Evolutionary conservation across 106 monocot genomes (phyloP).

Genomic region (Amphibolis antarctica): DNA sequence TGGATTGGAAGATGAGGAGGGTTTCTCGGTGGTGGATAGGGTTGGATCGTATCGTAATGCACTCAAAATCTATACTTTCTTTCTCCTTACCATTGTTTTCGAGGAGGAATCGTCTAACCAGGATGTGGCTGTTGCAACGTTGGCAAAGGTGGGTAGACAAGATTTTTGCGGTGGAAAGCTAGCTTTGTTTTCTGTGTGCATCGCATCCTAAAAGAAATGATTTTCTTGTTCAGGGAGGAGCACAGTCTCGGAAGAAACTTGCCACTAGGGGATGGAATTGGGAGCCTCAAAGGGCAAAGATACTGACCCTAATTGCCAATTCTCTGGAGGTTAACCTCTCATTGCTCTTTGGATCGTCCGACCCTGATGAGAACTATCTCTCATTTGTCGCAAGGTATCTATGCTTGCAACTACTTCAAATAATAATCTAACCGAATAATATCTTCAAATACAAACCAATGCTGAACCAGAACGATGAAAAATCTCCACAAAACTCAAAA

Average conservation of each 20-base stretch:
- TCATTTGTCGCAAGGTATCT: slow-evolving; percentile 78
- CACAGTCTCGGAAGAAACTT: slow-evolving; percentile 31
- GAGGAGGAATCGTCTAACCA: slow-evolving; percentile 30
- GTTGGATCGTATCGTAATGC: slow-evolving; percentile 67
- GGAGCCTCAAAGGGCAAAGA: slow-evolving; percentile 52
- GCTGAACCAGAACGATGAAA: too few species aligned
- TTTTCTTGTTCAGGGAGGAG: slow-evolving; percentile 22
- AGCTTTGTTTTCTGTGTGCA: neutral
- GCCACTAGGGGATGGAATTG: slow-evolving; percentile 53
- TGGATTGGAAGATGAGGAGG: neutral
- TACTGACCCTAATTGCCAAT: slow-evolving; percentile 64
- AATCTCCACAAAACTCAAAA: too few species aligned
- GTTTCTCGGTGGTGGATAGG: slow-evolving; percentile 13
- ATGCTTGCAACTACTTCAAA: too few species aligned
- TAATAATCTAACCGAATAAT: too few species aligned
- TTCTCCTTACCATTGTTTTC: slow-evolving; percentile 53
- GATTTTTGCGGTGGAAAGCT: neutral
- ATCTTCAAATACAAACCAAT: too few species aligned
- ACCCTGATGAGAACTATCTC: slow-evolving; percentile 56
- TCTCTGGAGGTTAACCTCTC: slow-evolving; percentile 74
- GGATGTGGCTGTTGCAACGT: slow-evolving; percentile 12
- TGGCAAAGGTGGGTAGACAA: slow-evolving; percentile 12
- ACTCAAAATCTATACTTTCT: slow-evolving; percentile 89
- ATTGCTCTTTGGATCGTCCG: slow-evolving; percentile 56
- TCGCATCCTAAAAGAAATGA: neutral